phyloP scores from a whole-genome alignment of 2,329 filamentous ascomycete genomes.

The Microcyclospora tardicrescens region DNA sequence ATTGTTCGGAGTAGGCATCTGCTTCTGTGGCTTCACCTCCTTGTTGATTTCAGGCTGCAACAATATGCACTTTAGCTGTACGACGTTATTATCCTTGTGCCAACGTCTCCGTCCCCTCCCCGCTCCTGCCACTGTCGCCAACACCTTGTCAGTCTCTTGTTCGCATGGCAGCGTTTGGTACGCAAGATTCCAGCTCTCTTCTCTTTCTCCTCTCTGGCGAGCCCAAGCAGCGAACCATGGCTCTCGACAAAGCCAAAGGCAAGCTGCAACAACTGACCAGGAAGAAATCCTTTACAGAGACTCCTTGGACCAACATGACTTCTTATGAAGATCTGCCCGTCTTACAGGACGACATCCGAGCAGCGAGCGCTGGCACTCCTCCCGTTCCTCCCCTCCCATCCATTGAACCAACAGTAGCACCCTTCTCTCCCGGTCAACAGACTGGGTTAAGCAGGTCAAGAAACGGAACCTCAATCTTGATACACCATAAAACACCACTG shows the following conservation, averaged over 20 bases:
- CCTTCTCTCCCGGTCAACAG: constrained; percentile 80
- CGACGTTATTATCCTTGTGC: too few species aligned
- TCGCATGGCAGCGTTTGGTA: constrained; percentile 17
- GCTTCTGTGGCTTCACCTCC: too few species aligned
- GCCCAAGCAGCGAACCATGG: background rate
- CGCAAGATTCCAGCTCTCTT: constrained; percentile 1
- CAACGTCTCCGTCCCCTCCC: too few species aligned
- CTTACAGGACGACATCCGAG: too few species aligned
- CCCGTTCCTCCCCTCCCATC: constrained; percentile 28
- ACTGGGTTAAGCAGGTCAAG: constrained; percentile 10
- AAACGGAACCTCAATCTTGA: constrained; percentile 48
- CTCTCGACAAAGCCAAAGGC: background rate
- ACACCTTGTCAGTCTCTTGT: too few species aligned
- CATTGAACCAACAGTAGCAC: constrained; percentile 61
- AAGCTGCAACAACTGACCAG: constrained; percentile 9
- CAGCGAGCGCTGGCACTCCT: constrained; percentile 2
- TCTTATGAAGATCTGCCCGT: too few species aligned
- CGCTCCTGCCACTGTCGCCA: too few species aligned
- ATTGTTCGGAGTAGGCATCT: too few species aligned
- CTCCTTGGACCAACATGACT: constrained; percentile 44
- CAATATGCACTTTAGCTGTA: too few species aligned
- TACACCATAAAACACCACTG: constrained; percentile 91
- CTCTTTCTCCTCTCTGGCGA: background rate
- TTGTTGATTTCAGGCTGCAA: too few species aligned
- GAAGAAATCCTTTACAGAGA: constrained; percentile 16